phyloP scores from a whole-genome alignment of 495 filamentous ascomycete genomes.

The Talaromyces borbonicus region DNA sequence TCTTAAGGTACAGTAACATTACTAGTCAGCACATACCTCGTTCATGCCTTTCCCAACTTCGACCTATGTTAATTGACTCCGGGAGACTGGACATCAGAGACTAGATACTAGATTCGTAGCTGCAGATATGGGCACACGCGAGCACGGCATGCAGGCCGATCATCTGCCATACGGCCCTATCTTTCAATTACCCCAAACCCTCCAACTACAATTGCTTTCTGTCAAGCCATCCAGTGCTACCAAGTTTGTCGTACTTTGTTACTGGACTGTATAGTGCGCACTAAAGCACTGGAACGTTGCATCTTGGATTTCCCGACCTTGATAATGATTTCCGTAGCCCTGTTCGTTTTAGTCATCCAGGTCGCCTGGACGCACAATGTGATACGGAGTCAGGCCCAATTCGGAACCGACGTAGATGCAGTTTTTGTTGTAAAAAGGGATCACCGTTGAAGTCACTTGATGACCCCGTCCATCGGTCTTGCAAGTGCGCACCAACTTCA shows the following conservation, averaged over 20 bases:
- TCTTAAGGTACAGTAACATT: not conserved
- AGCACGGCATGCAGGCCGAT: not conserved
- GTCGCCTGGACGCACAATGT: too few species aligned
- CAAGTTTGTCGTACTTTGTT: not conserved
- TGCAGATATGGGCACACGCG: too few species aligned
- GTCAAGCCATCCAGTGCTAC: too few species aligned
- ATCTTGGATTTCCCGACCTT: not conserved
- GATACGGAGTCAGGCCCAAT: not conserved
- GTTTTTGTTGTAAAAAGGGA: not conserved
- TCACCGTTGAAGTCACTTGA: conserved; percentile 2
- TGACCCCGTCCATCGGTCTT: too few species aligned
- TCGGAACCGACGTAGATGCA: not conserved
- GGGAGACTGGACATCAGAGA: too few species aligned
- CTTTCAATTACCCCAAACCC: not conserved
- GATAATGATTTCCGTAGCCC: too few species aligned
- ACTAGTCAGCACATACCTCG: too few species aligned
- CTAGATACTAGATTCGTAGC: too few species aligned
- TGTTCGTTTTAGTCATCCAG: not conserved
- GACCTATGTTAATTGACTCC: too few species aligned
- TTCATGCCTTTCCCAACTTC: too few species aligned
- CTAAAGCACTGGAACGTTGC: conserved; percentile 4
- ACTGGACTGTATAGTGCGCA: not conserved
- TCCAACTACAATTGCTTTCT: too few species aligned
- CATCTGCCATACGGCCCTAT: not conserved
- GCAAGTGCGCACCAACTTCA: too few species aligned